Evolutionary conservation across 371 early-diverging fungal species (phyloP).

Genomic region (Lichtheimia ramosa): DNA sequence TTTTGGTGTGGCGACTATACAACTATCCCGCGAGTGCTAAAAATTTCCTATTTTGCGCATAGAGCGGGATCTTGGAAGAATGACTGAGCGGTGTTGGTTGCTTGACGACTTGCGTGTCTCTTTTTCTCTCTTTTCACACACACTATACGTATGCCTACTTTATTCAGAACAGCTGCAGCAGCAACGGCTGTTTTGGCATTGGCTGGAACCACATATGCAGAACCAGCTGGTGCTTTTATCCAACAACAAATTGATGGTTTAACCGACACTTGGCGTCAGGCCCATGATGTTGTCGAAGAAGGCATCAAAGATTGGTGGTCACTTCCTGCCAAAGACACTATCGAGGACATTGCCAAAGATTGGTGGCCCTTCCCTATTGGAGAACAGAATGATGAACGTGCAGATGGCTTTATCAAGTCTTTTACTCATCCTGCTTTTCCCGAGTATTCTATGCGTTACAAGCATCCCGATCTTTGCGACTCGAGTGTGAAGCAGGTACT

Average conservation of each 20-base stretch:
- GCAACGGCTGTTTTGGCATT: slow-evolving; percentile 6
- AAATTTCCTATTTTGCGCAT: background rate
- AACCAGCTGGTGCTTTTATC: slow-evolving; percentile 11
- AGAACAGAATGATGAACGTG: background rate
- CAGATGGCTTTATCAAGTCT: slow-evolving; percentile 13
- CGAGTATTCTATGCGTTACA: slow-evolving; percentile 71
- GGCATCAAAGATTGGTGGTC: slow-evolving; percentile 9
- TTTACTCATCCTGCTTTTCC: slow-evolving; percentile 65
- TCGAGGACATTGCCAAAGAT: background rate
- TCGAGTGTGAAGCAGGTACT: slow-evolving; percentile 66
- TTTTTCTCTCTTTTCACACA: slow-evolving; percentile 1
- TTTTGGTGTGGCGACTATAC: too few species aligned
- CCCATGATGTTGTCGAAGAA: slow-evolving; percentile 25
- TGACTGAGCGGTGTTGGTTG: background rate
- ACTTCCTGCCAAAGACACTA: background rate
- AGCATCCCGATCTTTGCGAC: slow-evolving; percentile 66
- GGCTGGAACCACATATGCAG: background rate
- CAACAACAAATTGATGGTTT: slow-evolving; percentile 26
- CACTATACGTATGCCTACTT: background rate
- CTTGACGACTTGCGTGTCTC: background rate
- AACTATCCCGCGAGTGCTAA: too few species aligned
- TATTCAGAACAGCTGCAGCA: slow-evolving; percentile 6
- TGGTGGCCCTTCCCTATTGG: background rate
- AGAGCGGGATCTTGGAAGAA: background rate
- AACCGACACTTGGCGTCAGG: slow-evolving; percentile 26